Conservation (phyloP, 1,284 basidiomycete species). For the Pisolithus thermaeus region DNA sequence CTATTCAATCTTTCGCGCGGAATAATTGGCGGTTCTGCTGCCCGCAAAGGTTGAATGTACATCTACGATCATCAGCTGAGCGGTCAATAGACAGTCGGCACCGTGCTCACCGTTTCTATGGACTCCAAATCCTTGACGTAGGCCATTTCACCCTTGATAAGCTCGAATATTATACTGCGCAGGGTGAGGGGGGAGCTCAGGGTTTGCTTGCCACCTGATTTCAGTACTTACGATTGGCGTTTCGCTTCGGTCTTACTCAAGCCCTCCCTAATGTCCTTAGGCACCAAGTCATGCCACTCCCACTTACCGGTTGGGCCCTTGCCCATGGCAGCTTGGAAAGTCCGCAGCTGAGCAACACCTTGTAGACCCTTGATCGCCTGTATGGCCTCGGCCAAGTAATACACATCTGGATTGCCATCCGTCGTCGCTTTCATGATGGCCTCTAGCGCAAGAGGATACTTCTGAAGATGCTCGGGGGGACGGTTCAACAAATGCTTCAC, state of each 20-base stretch:
- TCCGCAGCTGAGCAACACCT: slow-evolving; percentile 69
- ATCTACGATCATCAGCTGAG: slow-evolving; percentile 40
- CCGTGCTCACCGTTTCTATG: slow-evolving; percentile 63
- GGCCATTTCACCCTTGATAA: slow-evolving; percentile 94
- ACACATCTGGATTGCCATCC: slow-evolving; percentile 71
- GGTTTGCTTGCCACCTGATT: not conserved
- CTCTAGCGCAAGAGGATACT: slow-evolving; percentile 84
- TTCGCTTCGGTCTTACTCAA: slow-evolving; percentile 77
- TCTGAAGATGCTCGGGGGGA: slow-evolving; percentile 84
- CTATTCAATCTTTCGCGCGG: slow-evolving; percentile 63
- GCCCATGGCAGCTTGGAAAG: slow-evolving; percentile 84
- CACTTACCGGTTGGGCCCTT: slow-evolving; percentile 68
- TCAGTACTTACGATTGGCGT: slow-evolving; percentile 75
- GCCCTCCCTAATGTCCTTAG: slow-evolving; percentile 54
- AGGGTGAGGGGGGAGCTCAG: not conserved
- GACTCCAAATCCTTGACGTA: slow-evolving; percentile 92
- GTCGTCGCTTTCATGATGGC: slow-evolving; percentile 81
- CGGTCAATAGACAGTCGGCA: slow-evolving; percentile 8
- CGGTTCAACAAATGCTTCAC: slow-evolving; percentile 84
- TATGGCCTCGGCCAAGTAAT: slow-evolving; percentile 73
- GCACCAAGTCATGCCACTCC: slow-evolving; percentile 86
- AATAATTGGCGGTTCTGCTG: slow-evolving; percentile 74
- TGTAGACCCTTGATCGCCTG: slow-evolving; percentile 74
- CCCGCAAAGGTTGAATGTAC: slow-evolving; percentile 70
- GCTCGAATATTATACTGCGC: slow-evolving; percentile 82